Evolutionary conservation across 805 yeast genomes (phyloP).

Genomic region (Torulaspora gathmanii): DNA sequence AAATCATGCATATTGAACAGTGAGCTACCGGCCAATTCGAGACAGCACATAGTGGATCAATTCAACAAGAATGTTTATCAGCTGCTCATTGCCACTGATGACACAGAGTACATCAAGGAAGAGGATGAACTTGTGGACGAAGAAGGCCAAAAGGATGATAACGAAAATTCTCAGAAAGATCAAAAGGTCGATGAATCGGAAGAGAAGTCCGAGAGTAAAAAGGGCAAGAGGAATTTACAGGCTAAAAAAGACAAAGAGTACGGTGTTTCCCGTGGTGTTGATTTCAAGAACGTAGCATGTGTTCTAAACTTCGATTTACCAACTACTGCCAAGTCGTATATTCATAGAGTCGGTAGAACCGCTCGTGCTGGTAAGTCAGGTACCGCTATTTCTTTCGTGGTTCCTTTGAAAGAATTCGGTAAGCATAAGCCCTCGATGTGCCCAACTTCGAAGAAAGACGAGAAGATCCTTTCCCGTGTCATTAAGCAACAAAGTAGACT

Average conservation of each 20-base stretch:
- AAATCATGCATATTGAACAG: conserved; percentile 83
- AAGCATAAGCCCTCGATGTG: conserved; percentile 79
- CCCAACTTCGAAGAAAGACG: conserved; percentile 72
- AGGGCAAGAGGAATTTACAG: conserved; percentile 28
- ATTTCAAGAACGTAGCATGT: conserved; percentile 92
- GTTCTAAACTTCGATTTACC: conserved; percentile 95
- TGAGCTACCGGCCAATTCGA: conserved; percentile 87
- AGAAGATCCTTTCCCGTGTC: conserved; percentile 73
- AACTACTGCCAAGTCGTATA: conserved; percentile 78
- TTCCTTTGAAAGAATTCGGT: conserved; percentile 77
- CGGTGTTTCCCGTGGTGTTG: conserved; percentile 96
- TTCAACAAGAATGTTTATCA: conserved; percentile 86
- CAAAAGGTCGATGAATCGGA: conserved; percentile 10
- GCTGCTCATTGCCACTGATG: conserved; percentile 92
- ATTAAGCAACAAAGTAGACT: conserved; percentile 67
- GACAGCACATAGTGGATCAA: conserved; percentile 92
- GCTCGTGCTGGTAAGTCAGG: conserved; percentile 97
- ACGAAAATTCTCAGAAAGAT: conserved; percentile 13
- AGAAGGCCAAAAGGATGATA: conserved; percentile 18
- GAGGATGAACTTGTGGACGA: conserved; percentile 38
- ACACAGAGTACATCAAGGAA: conserved; percentile 56
- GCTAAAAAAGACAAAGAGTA: conserved; percentile 63
- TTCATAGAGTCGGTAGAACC: conserved; percentile 94
- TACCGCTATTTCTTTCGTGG: conserved; percentile 88
- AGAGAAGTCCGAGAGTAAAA: conserved; percentile 21